phyloP scores from a whole-genome alignment of 2,329 filamentous ascomycete species.

The Cadophora sp. region DNA sequence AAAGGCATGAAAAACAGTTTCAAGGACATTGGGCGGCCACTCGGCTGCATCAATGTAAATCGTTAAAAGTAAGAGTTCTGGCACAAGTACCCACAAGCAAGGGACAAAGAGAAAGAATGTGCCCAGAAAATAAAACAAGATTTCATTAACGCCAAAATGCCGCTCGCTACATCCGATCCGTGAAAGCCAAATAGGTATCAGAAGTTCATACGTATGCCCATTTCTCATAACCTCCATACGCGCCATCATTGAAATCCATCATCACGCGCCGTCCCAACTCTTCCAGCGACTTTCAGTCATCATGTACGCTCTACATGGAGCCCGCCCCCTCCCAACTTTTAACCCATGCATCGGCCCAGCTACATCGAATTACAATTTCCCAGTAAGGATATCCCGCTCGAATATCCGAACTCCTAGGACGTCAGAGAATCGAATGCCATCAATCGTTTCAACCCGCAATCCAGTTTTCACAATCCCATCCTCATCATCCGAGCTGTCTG shows the following conservation, averaged over 20 bases:
- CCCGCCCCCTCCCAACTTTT: no score
- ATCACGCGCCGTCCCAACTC: background rate
- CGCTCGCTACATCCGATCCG: conserved; percentile 1
- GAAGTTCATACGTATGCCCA: background rate
- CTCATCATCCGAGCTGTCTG: conserved; percentile 39
- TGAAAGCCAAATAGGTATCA: conserved; percentile 17
- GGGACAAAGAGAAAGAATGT: no score
- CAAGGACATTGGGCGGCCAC: no score
- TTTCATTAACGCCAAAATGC: conserved; percentile 6
- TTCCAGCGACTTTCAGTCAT: background rate
- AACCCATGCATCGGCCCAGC: no score
- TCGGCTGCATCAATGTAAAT: background rate
- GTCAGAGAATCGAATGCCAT: conserved; percentile 52
- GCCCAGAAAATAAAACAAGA: background rate
- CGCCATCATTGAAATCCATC: background rate
- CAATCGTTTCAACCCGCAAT: conserved; percentile 48
- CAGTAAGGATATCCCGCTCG: conserved; percentile 59
- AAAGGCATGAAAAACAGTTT: no score
- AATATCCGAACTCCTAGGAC: conserved; percentile 61
- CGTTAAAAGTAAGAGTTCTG: no score
- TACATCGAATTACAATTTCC: conserved; percentile 47
- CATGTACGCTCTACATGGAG: no score
- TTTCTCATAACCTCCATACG: conserved; percentile 2
- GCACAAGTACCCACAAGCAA: no score
- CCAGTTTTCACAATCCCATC: conserved; percentile 39